These are phyloP conservation scores for Rhodotorula sp. DNA, from an alignment of 1,284 basidiomycete genomes.

Conservation along the genomic window DNA sequence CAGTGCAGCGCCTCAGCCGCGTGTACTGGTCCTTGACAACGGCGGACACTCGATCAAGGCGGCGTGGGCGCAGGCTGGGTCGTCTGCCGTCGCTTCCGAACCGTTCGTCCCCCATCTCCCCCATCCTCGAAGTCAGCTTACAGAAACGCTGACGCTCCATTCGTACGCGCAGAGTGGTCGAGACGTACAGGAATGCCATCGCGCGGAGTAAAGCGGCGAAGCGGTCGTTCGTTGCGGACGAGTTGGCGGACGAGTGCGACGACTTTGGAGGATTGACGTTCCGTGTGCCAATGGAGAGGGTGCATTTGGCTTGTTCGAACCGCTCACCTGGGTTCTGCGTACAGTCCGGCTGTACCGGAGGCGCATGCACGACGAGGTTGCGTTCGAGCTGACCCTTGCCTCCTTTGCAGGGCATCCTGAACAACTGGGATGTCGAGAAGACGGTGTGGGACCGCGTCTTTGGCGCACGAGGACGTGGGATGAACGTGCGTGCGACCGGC, in stretches of 20 bases:
- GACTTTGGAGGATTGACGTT: conserved; percentile 77
- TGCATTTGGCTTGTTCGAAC: conserved; percentile 53
- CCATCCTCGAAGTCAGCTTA: neutral
- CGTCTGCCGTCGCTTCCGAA: neutral
- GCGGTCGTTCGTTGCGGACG: conserved; percentile 74
- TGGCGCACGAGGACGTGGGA: conserved; percentile 52
- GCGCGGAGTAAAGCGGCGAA: conserved; percentile 76
- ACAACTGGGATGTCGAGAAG: conserved; percentile 90
- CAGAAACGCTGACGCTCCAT: neutral
- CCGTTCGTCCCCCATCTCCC: neutral
- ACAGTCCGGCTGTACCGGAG: neutral
- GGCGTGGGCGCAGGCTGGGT: conserved; percentile 49
- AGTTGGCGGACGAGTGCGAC: conserved; percentile 63
- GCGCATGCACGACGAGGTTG: neutral
- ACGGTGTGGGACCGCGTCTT: conserved; percentile 84
- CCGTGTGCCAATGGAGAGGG: conserved; percentile 80
- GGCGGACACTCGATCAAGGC: conserved; percentile 77
- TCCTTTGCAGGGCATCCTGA: conserved; percentile 68
- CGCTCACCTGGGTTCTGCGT: neutral
- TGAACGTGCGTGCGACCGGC: conserved; percentile 12
- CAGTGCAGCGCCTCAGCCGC: conserved; percentile 2
- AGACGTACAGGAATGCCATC: conserved; percentile 69
- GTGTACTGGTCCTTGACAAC: conserved; percentile 71
- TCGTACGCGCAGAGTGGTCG: neutral
- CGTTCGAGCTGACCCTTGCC: neutral